Evolutionary conservation across 2,329 filamentous ascomycete species (phyloP), one percentile per base, ranked within the genome.

Genomic region (Coniochaeta ligniaria): DNA sequence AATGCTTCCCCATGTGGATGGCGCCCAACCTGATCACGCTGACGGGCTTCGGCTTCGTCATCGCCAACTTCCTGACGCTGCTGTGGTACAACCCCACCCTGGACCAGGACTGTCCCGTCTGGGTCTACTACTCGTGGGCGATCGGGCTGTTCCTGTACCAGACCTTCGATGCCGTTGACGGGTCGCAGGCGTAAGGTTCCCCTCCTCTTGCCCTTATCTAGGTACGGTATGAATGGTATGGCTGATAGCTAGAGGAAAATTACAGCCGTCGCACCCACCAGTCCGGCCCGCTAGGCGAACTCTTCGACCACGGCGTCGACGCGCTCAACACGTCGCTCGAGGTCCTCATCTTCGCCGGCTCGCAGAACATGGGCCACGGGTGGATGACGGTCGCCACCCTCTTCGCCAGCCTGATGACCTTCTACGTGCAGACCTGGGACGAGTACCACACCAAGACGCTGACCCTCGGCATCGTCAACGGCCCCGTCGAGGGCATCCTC

Each of bases 371-470:
- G 71, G 94, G 94, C 54, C 92, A 96, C 76, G 86, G 89, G 63
- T 97, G 93, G 94, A 87, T 87, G 75, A 96, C 93, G 0, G 87
- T 97, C 14, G 78, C 92, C 62, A 86, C 84, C 5, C 83, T 97
- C 17, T 96, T 96, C 76, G 62, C 57, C 63, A 92, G 89, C 90
- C 85, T 94, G 62, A 80, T 96, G 68, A 97, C 95, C n/a, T 99
- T 99, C 75, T 98, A 98, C 74, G 89, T 98, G 47, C 95, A 98
- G 74, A 98, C 95, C 36, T 99, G 95, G 95, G 95, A 99, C 71
- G 95, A 98, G 74, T 99, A 98, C 77, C 94, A 98, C 77, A 99
- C 95, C 58, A 93, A 97, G 75, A 95, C 93, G 3, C 84, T 99
- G 56, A 97, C 92, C 1, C 84, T 99, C 6, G 95, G 95, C 62